Base-by-base conservation (phyloP, 1,139 yeast genomes). In the Wickerhamiella infanticola region DNA sequence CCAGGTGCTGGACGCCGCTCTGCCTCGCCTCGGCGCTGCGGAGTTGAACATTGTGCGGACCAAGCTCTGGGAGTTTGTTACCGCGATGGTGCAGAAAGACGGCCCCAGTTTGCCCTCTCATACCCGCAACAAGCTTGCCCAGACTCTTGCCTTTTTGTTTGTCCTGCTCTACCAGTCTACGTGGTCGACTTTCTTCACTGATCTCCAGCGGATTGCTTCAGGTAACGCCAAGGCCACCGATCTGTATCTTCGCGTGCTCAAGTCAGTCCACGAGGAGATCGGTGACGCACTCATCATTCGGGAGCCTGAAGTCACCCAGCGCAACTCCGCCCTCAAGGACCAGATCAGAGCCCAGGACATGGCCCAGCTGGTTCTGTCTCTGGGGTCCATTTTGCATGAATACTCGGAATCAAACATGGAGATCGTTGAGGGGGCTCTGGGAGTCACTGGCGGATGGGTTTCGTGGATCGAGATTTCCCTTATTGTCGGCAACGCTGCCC, bases 391-490 rank as follows among this genome's bases (percentile, higher is more conserved):
- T 29, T 37, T 51, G 11, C 49, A 51, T 11, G 42, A 33, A 26
- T 25, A 25, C 36, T 43, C 44, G 18, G 11, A 33, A 4, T 4
- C 36, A 24, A 23, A 33, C 9, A 23, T 33, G 5, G 81, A 73
- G 24, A 74, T 81, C 42, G 60, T 80, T 47, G 75, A 73, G 50
- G 72, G 74, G 48, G 67, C 79, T n/a, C 69, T 85, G 47, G 69
- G 70, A 46, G 78, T 79, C 47, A 74, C 90, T 47, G 97, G 96
- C 5, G 77, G 78, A 24, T 93, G 83, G 71, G 83, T 86, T 29
- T 80, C 88, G 31, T 93, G 99, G 99, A 85, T 90, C 63, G 98
- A 93, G 58, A 83, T 90, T 51, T 70, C 79, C 31, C 67, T 90
- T 51, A 79, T 93, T 50, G 75, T 88, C 35, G 77, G 78, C 45